Evolutionary conservation across 257 asterid species (phyloP).

Genomic region (Paraleonurus japonicus): DNA sequence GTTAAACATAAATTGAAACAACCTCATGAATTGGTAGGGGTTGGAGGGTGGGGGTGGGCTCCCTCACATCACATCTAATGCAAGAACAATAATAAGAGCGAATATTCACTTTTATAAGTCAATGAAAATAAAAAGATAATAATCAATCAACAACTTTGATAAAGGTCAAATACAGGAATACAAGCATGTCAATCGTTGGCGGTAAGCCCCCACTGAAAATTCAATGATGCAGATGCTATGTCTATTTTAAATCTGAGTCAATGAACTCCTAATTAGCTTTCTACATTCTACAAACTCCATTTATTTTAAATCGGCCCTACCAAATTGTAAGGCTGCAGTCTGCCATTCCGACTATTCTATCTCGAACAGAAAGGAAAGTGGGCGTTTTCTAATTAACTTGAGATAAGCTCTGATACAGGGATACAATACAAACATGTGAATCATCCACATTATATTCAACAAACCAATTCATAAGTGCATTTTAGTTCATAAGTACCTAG

Average conservation of each 20-base stretch:
- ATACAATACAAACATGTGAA: not conserved
- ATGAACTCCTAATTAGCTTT: not conserved
- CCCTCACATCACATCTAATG: not conserved
- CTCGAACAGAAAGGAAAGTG: not conserved
- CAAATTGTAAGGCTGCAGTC: not conserved
- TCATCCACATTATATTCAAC: not conserved
- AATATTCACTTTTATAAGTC: conserved; percentile 3
- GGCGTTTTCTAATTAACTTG: too few relatives aligned
- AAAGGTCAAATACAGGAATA: not conserved
- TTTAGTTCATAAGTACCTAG: not conserved
- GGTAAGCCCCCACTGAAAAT: not conserved
- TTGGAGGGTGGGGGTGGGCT: not conserved
- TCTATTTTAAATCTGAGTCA: not conserved
- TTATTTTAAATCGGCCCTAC: not conserved
- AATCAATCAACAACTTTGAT: not conserved
- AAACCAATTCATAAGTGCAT: not conserved
- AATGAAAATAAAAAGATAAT: not conserved
- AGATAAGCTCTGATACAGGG: not conserved
- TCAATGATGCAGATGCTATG: not conserved
- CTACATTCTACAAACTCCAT: not conserved
- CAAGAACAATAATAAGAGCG: not conserved
- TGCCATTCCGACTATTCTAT: not conserved
- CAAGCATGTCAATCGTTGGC: not conserved
- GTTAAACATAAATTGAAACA: too few relatives aligned
- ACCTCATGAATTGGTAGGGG: not conserved